Evolutionary conservation across 1,139 yeast species (phyloP).

Genomic region (Taphrina sp.): DNA sequence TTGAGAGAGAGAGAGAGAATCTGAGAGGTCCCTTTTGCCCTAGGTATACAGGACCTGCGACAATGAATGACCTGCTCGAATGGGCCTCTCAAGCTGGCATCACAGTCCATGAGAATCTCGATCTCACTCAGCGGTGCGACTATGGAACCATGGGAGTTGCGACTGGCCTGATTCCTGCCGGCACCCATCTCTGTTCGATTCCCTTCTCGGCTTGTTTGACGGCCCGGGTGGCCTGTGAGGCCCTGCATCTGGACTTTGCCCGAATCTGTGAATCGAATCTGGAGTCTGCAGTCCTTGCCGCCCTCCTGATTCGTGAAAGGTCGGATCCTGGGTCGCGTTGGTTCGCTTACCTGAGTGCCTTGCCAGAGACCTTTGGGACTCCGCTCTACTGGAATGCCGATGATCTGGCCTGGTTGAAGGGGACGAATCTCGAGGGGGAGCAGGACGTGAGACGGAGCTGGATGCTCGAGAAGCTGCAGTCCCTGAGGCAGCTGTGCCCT

Average conservation of each 20-base stretch:
- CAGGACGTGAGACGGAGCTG: slow-evolving; percentile 44
- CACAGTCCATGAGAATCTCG: not conserved
- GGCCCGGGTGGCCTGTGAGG: not conserved
- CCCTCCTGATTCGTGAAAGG: slow-evolving; percentile 13
- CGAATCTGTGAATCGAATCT: not conserved
- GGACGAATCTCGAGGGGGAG: slow-evolving; percentile 54
- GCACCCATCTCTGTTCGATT: not conserved
- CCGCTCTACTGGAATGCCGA: slow-evolving; percentile 64
- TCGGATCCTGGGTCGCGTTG: slow-evolving; percentile 36
- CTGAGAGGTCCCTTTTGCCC: no score
- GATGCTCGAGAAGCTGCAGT: slow-evolving; percentile 29
- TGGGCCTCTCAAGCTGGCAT: slow-evolving; percentile 6
- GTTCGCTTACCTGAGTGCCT: slow-evolving; percentile 55
- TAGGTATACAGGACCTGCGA: no score
- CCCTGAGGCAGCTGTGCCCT: slow-evolving; percentile 4
- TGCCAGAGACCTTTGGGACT: slow-evolving; percentile 56
- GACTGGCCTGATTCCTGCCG: not conserved
- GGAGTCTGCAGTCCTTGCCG: slow-evolving; percentile 7
- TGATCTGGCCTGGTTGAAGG: slow-evolving; percentile 55
- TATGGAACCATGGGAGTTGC: slow-evolving; percentile 8
- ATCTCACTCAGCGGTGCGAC: not conserved
- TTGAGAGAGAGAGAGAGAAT: no score
- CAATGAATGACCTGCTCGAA: slow-evolving; percentile 6
- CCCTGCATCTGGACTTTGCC: not conserved
- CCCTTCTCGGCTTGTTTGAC: slow-evolving; percentile 6